Evolutionary conservation across 805 yeast genomes (phyloP), one percentile per base, ranked within the genome.

Genomic region (Sugiyamaella lignohabitans): DNA sequence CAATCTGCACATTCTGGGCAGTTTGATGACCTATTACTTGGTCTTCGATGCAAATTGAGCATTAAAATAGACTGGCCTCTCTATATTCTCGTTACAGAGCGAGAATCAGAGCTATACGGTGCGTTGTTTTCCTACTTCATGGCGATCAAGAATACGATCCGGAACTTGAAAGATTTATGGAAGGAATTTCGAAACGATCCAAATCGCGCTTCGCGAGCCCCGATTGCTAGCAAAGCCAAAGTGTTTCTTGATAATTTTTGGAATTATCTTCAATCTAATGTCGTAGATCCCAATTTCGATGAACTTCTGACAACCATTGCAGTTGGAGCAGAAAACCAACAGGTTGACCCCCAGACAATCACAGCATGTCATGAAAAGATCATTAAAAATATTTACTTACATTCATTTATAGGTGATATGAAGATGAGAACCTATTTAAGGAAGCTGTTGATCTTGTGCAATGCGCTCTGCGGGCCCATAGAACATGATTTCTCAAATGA

Each of bases 11-110:
- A n/a, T n/a, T n/a, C n/a, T n/a, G n/a, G n/a, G n/a, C 24, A 20
- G 19, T 54, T 57, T 38, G 53, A 54, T n/a, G 59, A 57, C 21
- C 30, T 57, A 4, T 21, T 47, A 23, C 38, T 48, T 6, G 48
- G 51, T 2, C 27, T 46, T 23, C 45, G 52, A 22, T 46, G 49
- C 38, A 38, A 35, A 30, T 44, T 57, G 20, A 8, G 18, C 3
- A 34, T 55, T 24, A 34, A 42, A 4, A 45, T 56, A 17, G 43
- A 53, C n/a, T 57, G 59, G 59, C 60, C 60, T 4, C 47, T 44
- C n/a, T 43, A 45, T 14, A 49, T 55, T n/a, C 39, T 57, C 22
- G 41, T 50, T 4, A 40, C 52, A 5, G 38, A 36, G 6, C 21
- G 37, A 3, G 47, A 43, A 18, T 2, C 39, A 40, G 32, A 35